Evolutionary conservation across 441 rosid genomes (phyloP).

Genomic region (Populus hybrid): DNA sequence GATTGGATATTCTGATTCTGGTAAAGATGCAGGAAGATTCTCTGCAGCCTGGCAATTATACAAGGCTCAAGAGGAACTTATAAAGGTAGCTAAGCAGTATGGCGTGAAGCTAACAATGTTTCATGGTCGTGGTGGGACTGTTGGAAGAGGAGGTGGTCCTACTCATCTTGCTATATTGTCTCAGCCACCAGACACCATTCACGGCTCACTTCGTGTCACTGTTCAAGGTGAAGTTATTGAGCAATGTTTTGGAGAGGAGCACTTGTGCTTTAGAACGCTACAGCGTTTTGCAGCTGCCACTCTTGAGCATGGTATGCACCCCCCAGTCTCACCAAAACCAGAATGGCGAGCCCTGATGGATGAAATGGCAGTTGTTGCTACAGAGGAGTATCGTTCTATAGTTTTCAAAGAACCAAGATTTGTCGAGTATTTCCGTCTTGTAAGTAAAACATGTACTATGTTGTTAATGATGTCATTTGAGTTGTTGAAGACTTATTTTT

Average conservation of each 20-base stretch:
- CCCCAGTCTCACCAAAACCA: constrained; percentile 81
- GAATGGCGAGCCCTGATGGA: constrained; percentile 93
- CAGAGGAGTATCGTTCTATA: constrained; percentile 76
- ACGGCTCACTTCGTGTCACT: constrained; percentile 84
- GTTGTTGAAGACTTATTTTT: constrained; percentile 5
- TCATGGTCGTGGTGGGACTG: constrained; percentile 98
- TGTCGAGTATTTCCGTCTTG: constrained; percentile 94
- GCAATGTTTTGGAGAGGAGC: constrained; percentile 92
- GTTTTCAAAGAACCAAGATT: constrained; percentile 89
- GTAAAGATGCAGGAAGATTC: constrained; percentile 91
- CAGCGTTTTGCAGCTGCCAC: constrained; percentile 74
- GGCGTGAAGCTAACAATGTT: constrained; percentile 56
- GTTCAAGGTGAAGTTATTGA: constrained; percentile 97
- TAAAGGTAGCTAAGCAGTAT: constrained; percentile 65
- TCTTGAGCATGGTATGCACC: constrained; percentile 87
- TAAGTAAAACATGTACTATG: constrained; percentile 32
- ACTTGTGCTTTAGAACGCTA: constrained; percentile 48
- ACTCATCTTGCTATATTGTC: constrained; percentile 97
- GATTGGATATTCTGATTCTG: constrained; percentile 98
- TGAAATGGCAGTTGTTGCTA: constrained; percentile 83
- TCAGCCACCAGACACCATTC: constrained; percentile 94
- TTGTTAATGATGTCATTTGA: not conserved
- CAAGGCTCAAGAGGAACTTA: constrained; percentile 95
- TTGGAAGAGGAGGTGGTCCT: constrained; percentile 98
- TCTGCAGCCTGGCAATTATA: constrained; percentile 96